These are phyloP conservation scores for Populus davidiana DNA, from an alignment of 345 rosid species.

Conservation along the genomic window DNA sequence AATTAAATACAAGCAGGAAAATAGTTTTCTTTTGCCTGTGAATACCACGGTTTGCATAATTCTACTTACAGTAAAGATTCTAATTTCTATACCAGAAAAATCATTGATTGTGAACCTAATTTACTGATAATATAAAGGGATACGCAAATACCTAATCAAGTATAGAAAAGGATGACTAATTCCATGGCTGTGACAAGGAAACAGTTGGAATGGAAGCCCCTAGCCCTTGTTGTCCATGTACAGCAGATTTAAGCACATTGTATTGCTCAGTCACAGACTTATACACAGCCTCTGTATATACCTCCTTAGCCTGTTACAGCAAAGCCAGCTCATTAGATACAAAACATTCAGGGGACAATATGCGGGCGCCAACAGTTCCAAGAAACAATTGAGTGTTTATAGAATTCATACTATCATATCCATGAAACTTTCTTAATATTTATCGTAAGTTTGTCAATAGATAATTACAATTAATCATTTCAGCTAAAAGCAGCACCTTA, in stretches of 20 bases:
- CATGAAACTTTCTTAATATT: not conserved
- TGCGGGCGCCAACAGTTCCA: not conserved
- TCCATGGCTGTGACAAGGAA: slow-evolving; percentile 87
- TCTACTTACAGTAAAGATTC: not conserved
- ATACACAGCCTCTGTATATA: slow-evolving; percentile 48
- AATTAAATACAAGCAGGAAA: no score
- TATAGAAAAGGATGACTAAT: slow-evolving; percentile 32
- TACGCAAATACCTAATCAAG: slow-evolving; percentile 18
- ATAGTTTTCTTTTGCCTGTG: no score
- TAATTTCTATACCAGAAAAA: not conserved
- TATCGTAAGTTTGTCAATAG: no score
- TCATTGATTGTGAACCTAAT: not conserved
- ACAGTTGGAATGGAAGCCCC: slow-evolving; percentile 61
- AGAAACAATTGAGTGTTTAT: not conserved
- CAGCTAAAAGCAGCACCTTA: no score
- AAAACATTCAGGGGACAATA: slow-evolving; percentile 9
- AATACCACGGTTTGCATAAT: not conserved
- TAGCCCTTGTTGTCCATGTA: slow-evolving; percentile 56
- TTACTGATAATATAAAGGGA: not conserved
- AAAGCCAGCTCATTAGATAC: slow-evolving; percentile 9
- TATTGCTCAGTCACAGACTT: slow-evolving; percentile 64
- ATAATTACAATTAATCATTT: no score
- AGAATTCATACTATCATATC: not conserved
- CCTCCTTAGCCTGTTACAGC: slow-evolving; percentile 66
- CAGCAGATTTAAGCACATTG: slow-evolving; percentile 61